Conservation (phyloP, 202 grass and related monocot genomes). For the Elaeis oleifera region DNA sequence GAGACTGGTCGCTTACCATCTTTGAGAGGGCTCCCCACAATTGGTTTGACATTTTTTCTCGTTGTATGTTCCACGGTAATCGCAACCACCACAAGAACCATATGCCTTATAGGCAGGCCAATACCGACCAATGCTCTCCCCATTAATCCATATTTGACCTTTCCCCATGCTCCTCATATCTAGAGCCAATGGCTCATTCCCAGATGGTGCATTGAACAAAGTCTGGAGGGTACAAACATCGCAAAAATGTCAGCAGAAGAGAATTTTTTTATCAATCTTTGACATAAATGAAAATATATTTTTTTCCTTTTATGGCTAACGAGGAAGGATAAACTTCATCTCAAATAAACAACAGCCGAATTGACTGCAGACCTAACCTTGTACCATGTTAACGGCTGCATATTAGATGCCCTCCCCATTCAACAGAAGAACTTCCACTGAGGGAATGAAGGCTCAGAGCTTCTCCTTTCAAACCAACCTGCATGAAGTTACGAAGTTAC, state of each 20-base stretch:
- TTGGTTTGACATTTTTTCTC: conserved; percentile 43
- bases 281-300: too few species aligned
- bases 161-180: conserved; percentile 59
- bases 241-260: too few species aligned
- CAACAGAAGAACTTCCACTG: conserved; percentile 62
- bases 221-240: conserved; percentile 15
- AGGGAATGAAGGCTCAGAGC: conserved; percentile 40
- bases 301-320: too few species aligned
- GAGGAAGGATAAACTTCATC: too few species aligned
- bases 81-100: conserved; percentile 33
- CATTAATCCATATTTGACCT: conserved; percentile 71
- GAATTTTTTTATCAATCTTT: too few species aligned
- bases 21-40: conserved; percentile 60
- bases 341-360: too few species aligned
- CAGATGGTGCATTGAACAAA: conserved; percentile 38
- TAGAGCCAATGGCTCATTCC: conserved; percentile 39
- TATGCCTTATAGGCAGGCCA: conserved; percentile 50
- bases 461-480: conserved; percentile 80
- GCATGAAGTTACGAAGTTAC: not conserved
- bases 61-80: conserved; percentile 46
- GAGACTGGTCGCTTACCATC: conserved; percentile 9
- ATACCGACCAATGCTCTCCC: conserved; percentile 71
- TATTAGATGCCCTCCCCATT: conserved; percentile 48
- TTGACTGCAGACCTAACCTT: conserved; percentile 35
- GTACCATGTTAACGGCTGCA: conserved; percentile 79